phyloP scores from a whole-genome alignment of 352 stramenopile species.

The Globisporangium apiculatum region DNA sequence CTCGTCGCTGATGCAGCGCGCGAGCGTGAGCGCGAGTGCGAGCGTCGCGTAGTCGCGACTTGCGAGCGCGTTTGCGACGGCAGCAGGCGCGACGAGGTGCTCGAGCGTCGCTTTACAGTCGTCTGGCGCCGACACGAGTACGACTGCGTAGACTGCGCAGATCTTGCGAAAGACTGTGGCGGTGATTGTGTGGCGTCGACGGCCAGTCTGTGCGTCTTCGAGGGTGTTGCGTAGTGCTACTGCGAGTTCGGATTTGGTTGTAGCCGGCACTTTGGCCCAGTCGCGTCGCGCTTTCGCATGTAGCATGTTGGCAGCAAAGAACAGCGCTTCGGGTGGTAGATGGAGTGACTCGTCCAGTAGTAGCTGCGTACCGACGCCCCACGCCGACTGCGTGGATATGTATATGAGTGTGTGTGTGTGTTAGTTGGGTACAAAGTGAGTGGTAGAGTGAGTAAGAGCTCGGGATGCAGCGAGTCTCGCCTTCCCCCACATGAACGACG shows the following conservation, averaged over 20 bases:
- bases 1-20: constrained; percentile 60
- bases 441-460: too few species aligned
- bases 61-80: constrained; percentile 10
- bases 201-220: constrained; percentile 20
- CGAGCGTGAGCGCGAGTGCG: constrained; percentile 44
- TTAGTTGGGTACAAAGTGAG: too few species aligned
- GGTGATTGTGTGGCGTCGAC: constrained; percentile 14
- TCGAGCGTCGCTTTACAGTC: constrained; percentile 39
- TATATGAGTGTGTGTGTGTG: too few species aligned
- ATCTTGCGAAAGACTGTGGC: constrained; percentile 48
- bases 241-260: constrained; percentile 29
- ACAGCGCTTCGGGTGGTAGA: constrained; percentile 46
- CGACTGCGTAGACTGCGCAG: constrained; percentile 49
- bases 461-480: too few species aligned
- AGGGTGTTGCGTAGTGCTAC: constrained; percentile 29
- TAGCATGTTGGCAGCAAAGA: constrained; percentile 72
- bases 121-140: constrained; percentile 42
- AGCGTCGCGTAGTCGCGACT: constrained; percentile 25
- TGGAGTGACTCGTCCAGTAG: constrained; percentile 38
- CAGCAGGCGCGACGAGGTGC: constrained; percentile 16
- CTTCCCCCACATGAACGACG: too few species aligned
- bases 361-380: constrained; percentile 40
- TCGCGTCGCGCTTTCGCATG: constrained; percentile 61
- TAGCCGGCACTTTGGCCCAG: constrained; percentile 37
- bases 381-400: constrained; percentile 22